A percentile compares a stretch with the other conserved stretches of the same genome.
Evolutionary conservation across 768 basidiomycete genomes (phyloP).

Genomic region (Lentinula lateritia): DNA sequence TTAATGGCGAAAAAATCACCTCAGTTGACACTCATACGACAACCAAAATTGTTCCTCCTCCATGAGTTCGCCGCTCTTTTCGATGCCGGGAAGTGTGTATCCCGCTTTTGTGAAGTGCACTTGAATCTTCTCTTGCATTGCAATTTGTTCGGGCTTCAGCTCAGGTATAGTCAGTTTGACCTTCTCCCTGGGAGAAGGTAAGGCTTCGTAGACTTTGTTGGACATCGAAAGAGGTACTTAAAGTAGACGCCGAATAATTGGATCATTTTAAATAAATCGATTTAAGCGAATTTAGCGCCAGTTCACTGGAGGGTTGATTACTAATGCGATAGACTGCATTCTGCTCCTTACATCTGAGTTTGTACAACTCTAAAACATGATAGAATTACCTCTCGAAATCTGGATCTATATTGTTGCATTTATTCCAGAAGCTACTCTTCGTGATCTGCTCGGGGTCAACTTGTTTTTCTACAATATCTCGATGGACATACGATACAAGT

Average conservation of each 20-base stretch:
- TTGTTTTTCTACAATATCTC: slow-evolving; percentile 25
- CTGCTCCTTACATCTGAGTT: not conserved
- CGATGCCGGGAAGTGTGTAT: slow-evolving; percentile 47
- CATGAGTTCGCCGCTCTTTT: slow-evolving; percentile 37
- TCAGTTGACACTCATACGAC: slow-evolving; percentile 68
- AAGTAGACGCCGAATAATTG: not conserved
- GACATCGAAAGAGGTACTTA: not conserved
- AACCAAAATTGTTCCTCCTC: slow-evolving; percentile 80
- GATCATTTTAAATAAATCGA: not conserved
- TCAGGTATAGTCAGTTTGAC: not conserved
- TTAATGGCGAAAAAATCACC: slow-evolving; percentile 28
- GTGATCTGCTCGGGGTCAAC: slow-evolving; percentile 22
- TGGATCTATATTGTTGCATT: slow-evolving; percentile 25
- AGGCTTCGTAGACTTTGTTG: slow-evolving; percentile 27
- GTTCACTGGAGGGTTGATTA: too few relatives aligned
- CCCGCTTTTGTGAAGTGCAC: slow-evolving; percentile 50
- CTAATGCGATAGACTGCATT: too few relatives aligned
- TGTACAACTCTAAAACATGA: not conserved
- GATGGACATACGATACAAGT: slow-evolving; percentile 22
- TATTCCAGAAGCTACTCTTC: slow-evolving; percentile 21
- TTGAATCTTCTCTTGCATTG: slow-evolving; percentile 48
- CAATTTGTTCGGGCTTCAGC: slow-evolving; percentile 39
- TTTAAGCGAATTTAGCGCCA: not conserved
- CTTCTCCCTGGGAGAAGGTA: slow-evolving; percentile 1
- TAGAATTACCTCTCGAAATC: slow-evolving; percentile 25